A percentile compares a stretch with the other conserved stretches of the same genome.
Evolutionary conservation across 306 rosid species (phyloP).

Genomic region (Psophocarpus tetragonolobus): DNA sequence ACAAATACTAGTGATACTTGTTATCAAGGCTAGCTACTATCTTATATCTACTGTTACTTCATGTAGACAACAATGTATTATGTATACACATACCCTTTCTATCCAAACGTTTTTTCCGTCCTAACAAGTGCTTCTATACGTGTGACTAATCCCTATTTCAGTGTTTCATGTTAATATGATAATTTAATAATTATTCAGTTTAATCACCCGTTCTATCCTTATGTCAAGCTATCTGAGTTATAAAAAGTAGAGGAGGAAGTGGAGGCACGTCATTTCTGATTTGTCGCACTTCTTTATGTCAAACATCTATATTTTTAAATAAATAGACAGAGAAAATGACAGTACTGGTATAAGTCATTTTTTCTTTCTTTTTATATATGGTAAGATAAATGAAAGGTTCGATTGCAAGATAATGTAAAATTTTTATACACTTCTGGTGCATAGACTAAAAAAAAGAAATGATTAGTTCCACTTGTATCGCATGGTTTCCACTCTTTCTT

Average conservation of each 20-base stretch:
- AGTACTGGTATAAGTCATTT: no score
- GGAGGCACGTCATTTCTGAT: slow-evolving; percentile 31
- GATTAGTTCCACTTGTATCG: slow-evolving; percentile 20
- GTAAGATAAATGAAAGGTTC: no score
- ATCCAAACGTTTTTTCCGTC: neutral
- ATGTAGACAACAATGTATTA: neutral
- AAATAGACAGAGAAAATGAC: no score
- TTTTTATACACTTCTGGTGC: no score
- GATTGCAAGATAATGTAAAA: no score
- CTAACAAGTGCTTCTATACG: neutral
- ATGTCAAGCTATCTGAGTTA: neutral
- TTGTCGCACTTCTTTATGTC: slow-evolving; percentile 2
- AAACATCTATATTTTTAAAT: slow-evolving; percentile 2
- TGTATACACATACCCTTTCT: neutral
- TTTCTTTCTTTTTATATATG: no score
- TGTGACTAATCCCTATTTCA: neutral
- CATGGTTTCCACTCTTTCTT: neutral
- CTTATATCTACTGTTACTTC: neutral
- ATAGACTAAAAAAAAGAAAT: slow-evolving; percentile 5
- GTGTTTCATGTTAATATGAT: neutral
- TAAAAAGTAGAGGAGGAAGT: slow-evolving; percentile 18
- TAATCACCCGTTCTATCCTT: slow-evolving; percentile 8
- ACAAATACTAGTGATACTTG: slow-evolving; percentile 2
- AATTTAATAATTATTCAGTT: slow-evolving; percentile 1
- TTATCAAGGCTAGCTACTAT: neutral